phyloP scores from a whole-genome alignment of 495 filamentous ascomycete species.

The Aspergillus indologenus region DNA sequence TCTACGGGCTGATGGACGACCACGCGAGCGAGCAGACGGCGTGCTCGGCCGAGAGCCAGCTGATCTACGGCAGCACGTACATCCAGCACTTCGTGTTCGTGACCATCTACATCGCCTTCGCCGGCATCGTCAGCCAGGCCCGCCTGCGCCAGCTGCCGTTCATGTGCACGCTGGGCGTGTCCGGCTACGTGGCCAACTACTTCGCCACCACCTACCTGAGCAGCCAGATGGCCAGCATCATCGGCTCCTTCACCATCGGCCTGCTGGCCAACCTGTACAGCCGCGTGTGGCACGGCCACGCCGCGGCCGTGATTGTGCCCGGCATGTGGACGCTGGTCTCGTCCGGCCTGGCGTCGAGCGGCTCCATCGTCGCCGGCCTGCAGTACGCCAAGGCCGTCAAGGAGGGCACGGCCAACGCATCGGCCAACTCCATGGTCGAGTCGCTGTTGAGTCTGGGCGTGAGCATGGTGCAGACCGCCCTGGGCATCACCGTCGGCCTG shows the following conservation, averaged over 20 bases:
- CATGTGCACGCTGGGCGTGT: slow-evolving; percentile 78
- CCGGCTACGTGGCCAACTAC: slow-evolving; percentile 79
- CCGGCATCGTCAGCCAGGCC: slow-evolving; percentile 84
- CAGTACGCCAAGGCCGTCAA: slow-evolving; percentile 72
- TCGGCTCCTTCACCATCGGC: slow-evolving; percentile 84
- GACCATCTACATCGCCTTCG: slow-evolving; percentile 70
- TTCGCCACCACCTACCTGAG: slow-evolving; percentile 69
- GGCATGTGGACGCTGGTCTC: slow-evolving; percentile 95
- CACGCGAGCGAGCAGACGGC: slow-evolving; percentile 67
- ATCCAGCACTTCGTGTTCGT: slow-evolving; percentile 60
- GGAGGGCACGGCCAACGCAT: slow-evolving; percentile 46
- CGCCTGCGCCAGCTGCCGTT: slow-evolving; percentile 86
- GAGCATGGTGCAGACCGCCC: slow-evolving; percentile 86
- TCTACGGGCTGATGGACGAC: slow-evolving; percentile 79
- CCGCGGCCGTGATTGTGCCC: slow-evolving; percentile 84
- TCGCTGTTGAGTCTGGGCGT: slow-evolving; percentile 75
- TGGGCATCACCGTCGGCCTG: slow-evolving; percentile 89
- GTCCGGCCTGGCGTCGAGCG: slow-evolving; percentile 78
- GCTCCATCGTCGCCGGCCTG: slow-evolving; percentile 79
- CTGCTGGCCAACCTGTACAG: slow-evolving; percentile 85
- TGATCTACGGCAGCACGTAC: slow-evolving; percentile 42
- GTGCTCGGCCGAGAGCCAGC: slow-evolving; percentile 54
- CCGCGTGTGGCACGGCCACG: slow-evolving; percentile 74
- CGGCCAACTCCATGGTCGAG: slow-evolving; percentile 34
- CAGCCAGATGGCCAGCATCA: slow-evolving; percentile 73